These are phyloP conservation scores for Sequoia sempervirens DNA, from an alignment of 75 land plant genomes.

Conservation along the genomic window DNA sequence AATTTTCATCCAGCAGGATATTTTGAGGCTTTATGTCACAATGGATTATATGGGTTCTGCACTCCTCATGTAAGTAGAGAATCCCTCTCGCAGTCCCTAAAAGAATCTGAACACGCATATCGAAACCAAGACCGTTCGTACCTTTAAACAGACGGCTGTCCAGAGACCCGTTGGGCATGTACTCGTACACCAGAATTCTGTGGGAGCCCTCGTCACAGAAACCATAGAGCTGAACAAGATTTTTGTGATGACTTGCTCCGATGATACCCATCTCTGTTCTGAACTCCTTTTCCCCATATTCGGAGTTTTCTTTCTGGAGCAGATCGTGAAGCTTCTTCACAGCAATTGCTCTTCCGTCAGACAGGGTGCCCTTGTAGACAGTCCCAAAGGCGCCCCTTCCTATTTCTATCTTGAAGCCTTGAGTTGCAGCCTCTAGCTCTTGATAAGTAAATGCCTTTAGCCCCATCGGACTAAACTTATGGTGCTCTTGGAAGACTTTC, in stretches of 20 bases:
- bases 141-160: slow-evolving; percentile 9
- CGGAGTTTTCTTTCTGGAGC: neutral
- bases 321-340: slow-evolving; percentile 33
- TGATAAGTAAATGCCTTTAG: slow-evolving; percentile 21
- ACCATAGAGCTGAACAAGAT: slow-evolving; percentile 32
- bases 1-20: neutral
- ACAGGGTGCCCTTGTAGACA: slow-evolving; percentile 20
- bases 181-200: slow-evolving; percentile 24
- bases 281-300: slow-evolving; percentile 34
- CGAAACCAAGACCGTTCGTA: slow-evolving; percentile 4
- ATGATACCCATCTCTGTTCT: slow-evolving; percentile 27
- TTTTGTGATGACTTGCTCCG: slow-evolving; percentile 33
- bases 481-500: neutral
- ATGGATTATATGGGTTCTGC: neutral
- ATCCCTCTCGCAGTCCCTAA: slow-evolving; percentile 16
- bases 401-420: slow-evolving; percentile 15
- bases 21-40: slow-evolving; percentile 2
- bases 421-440: slow-evolving; percentile 38
- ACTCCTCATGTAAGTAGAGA: slow-evolving; percentile 19
- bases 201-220: slow-evolving; percentile 22
- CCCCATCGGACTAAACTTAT: neutral
- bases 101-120: neutral
- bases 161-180: slow-evolving; percentile 34
- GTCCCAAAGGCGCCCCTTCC: slow-evolving; percentile 38
- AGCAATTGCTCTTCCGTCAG: slow-evolving; percentile 7